Conservation (phyloP, 2,329 filamentous ascomycete species). For the Cercospora beticola region DNA sequence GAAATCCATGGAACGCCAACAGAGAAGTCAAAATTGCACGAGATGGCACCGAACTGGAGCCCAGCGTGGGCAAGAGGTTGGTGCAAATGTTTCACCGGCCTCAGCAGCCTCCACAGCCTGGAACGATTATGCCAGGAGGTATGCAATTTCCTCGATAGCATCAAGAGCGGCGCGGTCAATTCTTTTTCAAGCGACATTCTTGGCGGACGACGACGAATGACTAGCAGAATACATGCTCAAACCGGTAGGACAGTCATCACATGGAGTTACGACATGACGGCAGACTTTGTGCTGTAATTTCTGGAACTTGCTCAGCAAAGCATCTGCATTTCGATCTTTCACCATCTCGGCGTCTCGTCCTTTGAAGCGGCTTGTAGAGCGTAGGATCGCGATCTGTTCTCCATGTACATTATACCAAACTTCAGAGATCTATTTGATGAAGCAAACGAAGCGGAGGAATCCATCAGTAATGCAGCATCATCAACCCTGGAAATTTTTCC, state of each 20-base stretch:
- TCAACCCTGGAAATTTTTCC: too few species aligned
- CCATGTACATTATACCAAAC: neutral
- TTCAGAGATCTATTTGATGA: too few species aligned
- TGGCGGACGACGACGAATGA: neutral
- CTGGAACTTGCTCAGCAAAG: neutral
- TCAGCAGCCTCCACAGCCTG: conserved; percentile 16
- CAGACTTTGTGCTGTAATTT: neutral
- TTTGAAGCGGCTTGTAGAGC: neutral
- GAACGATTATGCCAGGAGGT: conserved; percentile 1
- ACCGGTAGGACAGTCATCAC: neutral
- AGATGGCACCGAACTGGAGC: conserved; percentile 91
- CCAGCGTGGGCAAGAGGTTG: conserved; percentile 72
- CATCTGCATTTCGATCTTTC: neutral
- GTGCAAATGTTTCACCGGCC: conserved; percentile 66
- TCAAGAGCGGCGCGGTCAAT: neutral
- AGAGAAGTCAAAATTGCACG: conserved; percentile 93
- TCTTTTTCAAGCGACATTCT: neutral
- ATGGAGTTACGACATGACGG: neutral
- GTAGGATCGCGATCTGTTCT: neutral
- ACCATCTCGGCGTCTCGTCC: neutral
- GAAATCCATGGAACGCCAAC: conserved; percentile 94
- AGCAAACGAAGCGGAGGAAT: too few species aligned
- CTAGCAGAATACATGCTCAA: neutral
- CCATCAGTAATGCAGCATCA: too few species aligned
- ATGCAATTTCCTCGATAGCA: conserved; percentile 15